phyloP scores from a whole-genome alignment of 2,329 filamentous ascomycete species.

The Thelonectria rubi region DNA sequence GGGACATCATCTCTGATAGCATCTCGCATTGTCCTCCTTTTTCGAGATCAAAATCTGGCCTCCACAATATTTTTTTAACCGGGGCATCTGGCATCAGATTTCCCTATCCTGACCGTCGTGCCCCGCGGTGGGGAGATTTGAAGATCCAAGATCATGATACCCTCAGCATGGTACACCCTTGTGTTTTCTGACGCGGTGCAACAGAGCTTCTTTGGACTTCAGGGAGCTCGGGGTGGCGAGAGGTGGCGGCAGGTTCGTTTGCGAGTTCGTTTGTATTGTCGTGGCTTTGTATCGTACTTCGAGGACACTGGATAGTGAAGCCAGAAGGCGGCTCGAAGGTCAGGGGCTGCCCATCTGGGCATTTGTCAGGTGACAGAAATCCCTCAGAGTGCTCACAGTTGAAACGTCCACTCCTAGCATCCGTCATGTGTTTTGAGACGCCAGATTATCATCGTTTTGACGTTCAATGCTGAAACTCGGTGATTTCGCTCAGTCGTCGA shows the following conservation, averaged over 20 bases:
- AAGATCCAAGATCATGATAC: background rate
- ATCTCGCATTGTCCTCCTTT: background rate
- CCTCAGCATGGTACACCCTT: background rate
- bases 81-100: background rate
- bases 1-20: background rate
- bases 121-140: background rate
- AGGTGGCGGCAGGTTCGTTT: background rate
- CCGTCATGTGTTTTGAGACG: no score
- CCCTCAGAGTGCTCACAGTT: no score
- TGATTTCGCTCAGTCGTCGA: no score
- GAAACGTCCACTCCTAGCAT: no score
- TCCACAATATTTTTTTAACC: background rate
- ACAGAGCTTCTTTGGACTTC: background rate
- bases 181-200: background rate
- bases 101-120: background rate
- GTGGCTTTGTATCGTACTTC: background rate
- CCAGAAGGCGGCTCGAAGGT: no score
- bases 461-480: no score
- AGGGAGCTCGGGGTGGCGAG: background rate
- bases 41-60: background rate
- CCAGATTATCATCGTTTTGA: no score
- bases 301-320: no score
- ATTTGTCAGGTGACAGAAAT: no score
- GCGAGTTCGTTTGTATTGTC: background rate
- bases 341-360: no score